Base-by-base conservation (phyloP, 2,329 filamentous ascomycete genomes). In the Lecanosticta acicola region DNA sequence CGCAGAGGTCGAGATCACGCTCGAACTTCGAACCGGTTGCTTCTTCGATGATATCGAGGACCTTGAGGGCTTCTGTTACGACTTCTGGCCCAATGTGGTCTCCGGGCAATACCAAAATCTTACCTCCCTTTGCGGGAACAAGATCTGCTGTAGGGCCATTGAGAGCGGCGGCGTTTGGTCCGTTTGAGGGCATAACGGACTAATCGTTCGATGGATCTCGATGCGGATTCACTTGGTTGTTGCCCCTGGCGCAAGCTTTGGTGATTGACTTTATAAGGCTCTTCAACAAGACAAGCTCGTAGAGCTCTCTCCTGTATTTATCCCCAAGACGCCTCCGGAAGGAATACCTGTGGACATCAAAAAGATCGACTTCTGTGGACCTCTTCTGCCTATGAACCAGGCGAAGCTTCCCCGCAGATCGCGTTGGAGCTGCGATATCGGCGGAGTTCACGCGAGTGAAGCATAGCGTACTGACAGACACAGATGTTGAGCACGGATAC, bases 31-130 rank as follows among this genome's bases (percentile, higher is more conserved):
- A 48, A 19, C 56, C 58, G 1, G 56, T 60, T 10, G 46, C 45
- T 11, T 48, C 46, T 46, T 62, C 58, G 24, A 75, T 56, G 3
- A 71, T 63, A 21, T 72, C 66, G 4, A 77, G 66, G 9, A 75
- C 68, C 51, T 70, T 71, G 39, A 73, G 62, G 8, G 72, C 72
- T 56, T 75, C 71, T 3, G 60, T 53, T 41, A 74, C 67, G 26
- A 75, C 66, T 56, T 76, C 87, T 3, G 73, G 72, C 1, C 73
- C 72, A 39, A 74, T 68, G 49, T 61, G 53, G 21, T 46, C 43
- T 32, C 43, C 43, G 7, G 43, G 43, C 17, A 46, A 32, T 20
- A 46, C 43, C 10, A 46, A 32, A 18, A 46, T 46, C 38, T 46
- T 46, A 38, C 43, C 43, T 29, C 41, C 53, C 51, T 50, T 56